Base-by-base conservation (phyloP, 345 rosid genomes). In the Ceriops decandra region DNA sequence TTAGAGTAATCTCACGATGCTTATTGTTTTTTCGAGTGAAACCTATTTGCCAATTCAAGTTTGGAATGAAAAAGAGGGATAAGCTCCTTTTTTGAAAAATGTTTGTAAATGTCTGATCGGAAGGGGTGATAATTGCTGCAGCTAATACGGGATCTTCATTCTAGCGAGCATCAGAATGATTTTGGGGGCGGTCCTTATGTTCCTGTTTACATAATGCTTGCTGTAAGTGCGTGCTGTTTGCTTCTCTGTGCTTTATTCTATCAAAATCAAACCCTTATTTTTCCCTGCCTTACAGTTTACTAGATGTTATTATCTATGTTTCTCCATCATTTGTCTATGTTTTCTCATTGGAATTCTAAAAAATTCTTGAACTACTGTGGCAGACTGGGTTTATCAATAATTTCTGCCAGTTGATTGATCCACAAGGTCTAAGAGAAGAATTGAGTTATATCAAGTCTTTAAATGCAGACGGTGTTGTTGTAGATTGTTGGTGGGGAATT, bases 401-500 rank as follows among this genome's bases (percentile, higher is more conserved):
- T 76, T 93, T 83, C 68, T 82, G 96, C 76, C 97, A 89, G 80
- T 77, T 90, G 83, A 83, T 84, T 72, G 90, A 93, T 81, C 85
- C 82, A 54, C 91, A 86, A 62, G 88, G 84, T 62, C 66, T 85
- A 67, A 82, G 86, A 63, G 92, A 84, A 72, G 97, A 90, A 82
- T 70, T 93, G 53, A 86, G 83, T 77, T 85, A 80, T 71, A 76
- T 93, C 81, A 87, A 86, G 79, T 88, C 96, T 20, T 71, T 89
- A 73, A 85, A 84, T 71, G 87, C 87, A 6, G 96, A 89, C 84
- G 97, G 98, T 56, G 85, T 91, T 31, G 74, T 74, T 33, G 86
- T 93, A 74, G 88, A 89, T 79, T 93, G 98, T 83, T 93, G 98
- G 98, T 90, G 98, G 98, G 98, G 96, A 62, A 85, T 90, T 64